phyloP scores from a whole-genome alignment of 2,329 filamentous ascomycete genomes.

The Pyricularia sp. region DNA sequence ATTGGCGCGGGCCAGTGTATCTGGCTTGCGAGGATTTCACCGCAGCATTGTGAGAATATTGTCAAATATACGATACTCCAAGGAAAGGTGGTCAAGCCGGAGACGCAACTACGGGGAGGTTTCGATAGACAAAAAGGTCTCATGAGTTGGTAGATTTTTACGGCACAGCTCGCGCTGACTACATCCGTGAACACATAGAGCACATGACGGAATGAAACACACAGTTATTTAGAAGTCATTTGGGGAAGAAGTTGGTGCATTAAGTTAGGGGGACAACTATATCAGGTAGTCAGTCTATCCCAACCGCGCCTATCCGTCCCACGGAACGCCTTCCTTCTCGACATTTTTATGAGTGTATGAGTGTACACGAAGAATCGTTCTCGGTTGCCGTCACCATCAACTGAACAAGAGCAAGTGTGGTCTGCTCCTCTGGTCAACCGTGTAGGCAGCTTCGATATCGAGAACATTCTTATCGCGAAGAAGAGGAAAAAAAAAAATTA shows the following conservation, averaged over 20 bases:
- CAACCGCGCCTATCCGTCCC: background rate
- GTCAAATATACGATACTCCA: constrained; percentile 80
- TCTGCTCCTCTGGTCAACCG: background rate
- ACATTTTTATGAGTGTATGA: background rate
- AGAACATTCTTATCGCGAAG: background rate
- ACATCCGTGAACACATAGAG: background rate
- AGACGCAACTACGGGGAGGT: constrained; percentile 71
- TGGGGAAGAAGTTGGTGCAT: background rate
- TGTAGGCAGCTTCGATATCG: background rate
- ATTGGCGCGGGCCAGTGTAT: constrained; percentile 74
- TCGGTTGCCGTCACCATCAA: background rate
- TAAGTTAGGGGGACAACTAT: background rate
- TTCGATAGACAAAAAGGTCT: constrained; percentile 74
- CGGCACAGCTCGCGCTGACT: background rate
- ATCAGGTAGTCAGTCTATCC: background rate
- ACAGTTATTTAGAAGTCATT: background rate
- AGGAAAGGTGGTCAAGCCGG: constrained; percentile 88
- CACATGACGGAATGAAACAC: background rate
- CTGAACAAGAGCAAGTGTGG: background rate
- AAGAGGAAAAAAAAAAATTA: background rate
- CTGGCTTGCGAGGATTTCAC: constrained; percentile 74
- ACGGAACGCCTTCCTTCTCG: background rate
- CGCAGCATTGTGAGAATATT: constrained; percentile 88
- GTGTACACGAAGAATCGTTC: background rate
- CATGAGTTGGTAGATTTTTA: constrained; percentile 61